A percentile compares a stretch with the other conserved stretches of the same genome.
These are phyloP conservation scores for Fusarium heterosporum DNA, from an alignment of 2,329 filamentous ascomycete genomes.

Conservation along the genomic window DNA sequence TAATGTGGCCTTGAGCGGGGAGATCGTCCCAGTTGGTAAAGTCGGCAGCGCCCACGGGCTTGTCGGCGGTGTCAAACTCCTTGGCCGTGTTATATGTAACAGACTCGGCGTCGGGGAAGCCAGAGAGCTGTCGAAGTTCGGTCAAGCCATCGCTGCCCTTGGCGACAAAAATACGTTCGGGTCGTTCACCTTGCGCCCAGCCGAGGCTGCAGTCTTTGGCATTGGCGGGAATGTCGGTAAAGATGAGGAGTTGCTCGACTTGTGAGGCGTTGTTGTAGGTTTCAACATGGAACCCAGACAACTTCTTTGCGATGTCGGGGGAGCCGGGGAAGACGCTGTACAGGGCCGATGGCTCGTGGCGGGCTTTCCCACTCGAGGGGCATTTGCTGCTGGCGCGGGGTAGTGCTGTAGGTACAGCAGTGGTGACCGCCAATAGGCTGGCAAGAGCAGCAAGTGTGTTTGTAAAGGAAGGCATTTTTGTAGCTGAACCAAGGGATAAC, in stretches of 20 bases:
- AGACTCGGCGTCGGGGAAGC: constrained; percentile 38
- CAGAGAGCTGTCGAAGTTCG: constrained; percentile 42
- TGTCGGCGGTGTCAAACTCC: constrained; percentile 36
- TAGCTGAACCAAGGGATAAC: not conserved
- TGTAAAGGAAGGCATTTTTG: constrained; percentile 22
- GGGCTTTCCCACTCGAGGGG: constrained; percentile 11
- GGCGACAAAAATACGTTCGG: constrained; percentile 55
- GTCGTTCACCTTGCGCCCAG: constrained; percentile 53
- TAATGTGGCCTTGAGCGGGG: constrained; percentile 37
- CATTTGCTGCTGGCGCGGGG: constrained; percentile 24
- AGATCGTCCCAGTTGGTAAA: constrained; percentile 50
- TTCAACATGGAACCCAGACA: constrained; percentile 41
- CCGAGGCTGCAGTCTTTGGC: constrained; percentile 49
- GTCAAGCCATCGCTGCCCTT: constrained; percentile 45
- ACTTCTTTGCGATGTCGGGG: constrained; percentile 31
- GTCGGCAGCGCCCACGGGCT: constrained; percentile 42
- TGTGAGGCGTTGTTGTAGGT: constrained; percentile 42
- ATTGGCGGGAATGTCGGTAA: constrained; percentile 47
- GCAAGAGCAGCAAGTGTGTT: constrained; percentile 15
- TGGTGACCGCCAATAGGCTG: constrained; percentile 25
- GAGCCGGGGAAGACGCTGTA: constrained; percentile 37
- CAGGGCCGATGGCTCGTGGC: constrained; percentile 22
- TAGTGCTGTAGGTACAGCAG: constrained; percentile 19
- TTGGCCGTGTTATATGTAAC: constrained; percentile 42
- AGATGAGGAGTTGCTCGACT: constrained; percentile 50